Evolutionary conservation across 2,329 filamentous ascomycete genomes (phyloP), one percentile per base, ranked within the genome.

Genomic region (Penicillium sp.): DNA sequence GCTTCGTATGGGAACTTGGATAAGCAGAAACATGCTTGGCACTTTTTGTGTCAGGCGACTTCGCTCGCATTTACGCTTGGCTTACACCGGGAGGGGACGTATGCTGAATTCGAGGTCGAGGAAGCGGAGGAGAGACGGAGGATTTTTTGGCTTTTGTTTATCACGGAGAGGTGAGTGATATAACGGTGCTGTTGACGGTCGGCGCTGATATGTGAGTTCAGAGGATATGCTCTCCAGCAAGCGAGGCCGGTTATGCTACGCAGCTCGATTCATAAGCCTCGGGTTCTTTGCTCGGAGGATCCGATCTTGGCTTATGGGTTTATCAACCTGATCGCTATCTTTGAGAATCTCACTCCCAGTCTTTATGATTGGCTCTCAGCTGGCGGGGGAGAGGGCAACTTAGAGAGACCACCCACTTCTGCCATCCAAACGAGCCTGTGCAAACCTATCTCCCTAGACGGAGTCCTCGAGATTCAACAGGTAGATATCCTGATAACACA

Each of bases 11-110:
- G 86, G 53, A 84, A 82, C 31, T 72, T 88, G 39, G 86, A 89
- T 54, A 77, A 84, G 65, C 86, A 90, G 65, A 83, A 87, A 54
- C 83, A 84, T 66, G 87, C 87, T 1, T 92, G 88, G 87, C 90
- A 84, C 63, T 83, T 89, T 64, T 74, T 92, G 9, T 82, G 87
- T 22, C 88, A 93, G 68, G 86, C 86, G 5, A 85, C 83, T 1
- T 90, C 87, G 5, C 75, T 92, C 67, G 69, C 68, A 5, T 72
- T 74, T 43, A 68, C 69, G 1, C 59, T 76, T 27, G 66, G 66
- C 0, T 62, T 76, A 38, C 70, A 75, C 52, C 72, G 73, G 10
- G 74, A 76, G 54, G 60, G 66, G 2, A 69, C 66, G 2, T 89
- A 88, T 63, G 58, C 77, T 36, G 60, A 65, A 11, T 50, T 65